Base-by-base conservation (phyloP, 1,284 basidiomycete species). In the Apiotrichum brassicae region DNA sequence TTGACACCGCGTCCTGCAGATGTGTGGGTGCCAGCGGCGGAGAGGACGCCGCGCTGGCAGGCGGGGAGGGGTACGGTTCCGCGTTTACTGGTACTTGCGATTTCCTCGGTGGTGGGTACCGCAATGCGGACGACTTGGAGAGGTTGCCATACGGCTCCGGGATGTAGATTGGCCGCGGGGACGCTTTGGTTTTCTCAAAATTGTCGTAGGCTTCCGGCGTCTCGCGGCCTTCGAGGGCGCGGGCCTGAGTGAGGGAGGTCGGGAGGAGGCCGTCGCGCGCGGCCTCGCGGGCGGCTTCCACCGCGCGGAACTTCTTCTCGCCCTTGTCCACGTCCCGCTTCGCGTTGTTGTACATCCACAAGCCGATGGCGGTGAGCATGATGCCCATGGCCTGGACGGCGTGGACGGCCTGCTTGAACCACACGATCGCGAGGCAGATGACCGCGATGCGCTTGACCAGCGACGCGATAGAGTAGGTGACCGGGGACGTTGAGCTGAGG, bases 391-490 rank as follows among this genome's bases (percentile, higher is more conserved):
- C 90, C 73, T 98, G 95, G 11, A 97, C 66, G 6, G 80, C 79
- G 56, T 93, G 86, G 4, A 98, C 84, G 18, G 77, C 69, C 75
- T 98, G 94, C 50, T 81, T 84, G 76, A 97, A 98, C 94, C 94
- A 99, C 45, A 93, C 76, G 67, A 99, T 91, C 25, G 95, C 94
- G 59, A 97, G 85, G 73, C 91, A 92, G 64, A 99, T 99, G 62
- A 99, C 95, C 39, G 87, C 91, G 49, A 99, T 92, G 26, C 95
- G 87, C 76, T 99, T 99, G 76, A 97, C 84, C 61, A 99, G 82
- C 12, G 89, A 94, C 1, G 94, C 95, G 69, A 99, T 97, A 41
- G 88, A 93, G 76, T 99, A 99, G 1, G 95, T 98, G 53, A 99
- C 95, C 6, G 94, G 95, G 8, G 93, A 97, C 1, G 93, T 95